Evolutionary conservation across 2,329 filamentous ascomycete genomes (phyloP).

Genomic region (Nigrospora osmanthi): DNA sequence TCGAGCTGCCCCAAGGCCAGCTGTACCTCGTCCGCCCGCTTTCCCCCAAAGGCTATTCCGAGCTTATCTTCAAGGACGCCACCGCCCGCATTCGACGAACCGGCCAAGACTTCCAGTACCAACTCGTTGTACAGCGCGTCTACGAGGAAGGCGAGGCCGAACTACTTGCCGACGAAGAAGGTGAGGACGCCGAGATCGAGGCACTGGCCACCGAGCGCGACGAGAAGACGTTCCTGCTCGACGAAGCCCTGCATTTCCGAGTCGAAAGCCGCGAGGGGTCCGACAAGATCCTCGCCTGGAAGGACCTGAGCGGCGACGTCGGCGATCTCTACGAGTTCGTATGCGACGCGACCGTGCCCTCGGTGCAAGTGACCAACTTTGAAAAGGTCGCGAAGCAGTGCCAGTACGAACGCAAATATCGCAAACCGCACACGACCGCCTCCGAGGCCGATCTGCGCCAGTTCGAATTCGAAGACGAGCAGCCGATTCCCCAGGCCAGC

Average conservation of each 20-base stretch:
- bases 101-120: constrained; percentile 92
- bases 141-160: constrained; percentile 98
- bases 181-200: constrained; percentile 70
- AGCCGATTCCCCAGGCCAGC: constrained; percentile 57
- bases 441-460: constrained; percentile 73
- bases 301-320: constrained; percentile 84
- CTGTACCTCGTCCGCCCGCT: constrained; percentile 93
- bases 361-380: constrained; percentile 70
- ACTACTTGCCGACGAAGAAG: constrained; percentile 80
- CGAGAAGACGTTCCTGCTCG: constrained; percentile 96
- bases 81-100: constrained; percentile 87
- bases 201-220: constrained; percentile 75
- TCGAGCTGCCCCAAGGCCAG: constrained; percentile 91
- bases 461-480: constrained; percentile 67
- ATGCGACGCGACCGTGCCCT: constrained; percentile 67
- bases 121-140: constrained; percentile 89
- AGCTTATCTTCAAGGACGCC: constrained; percentile 98
- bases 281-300: constrained; percentile 87
- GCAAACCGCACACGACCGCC: constrained; percentile 70
- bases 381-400: constrained; percentile 80
- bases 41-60: constrained; percentile 94
- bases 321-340: constrained; percentile 98
- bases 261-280: constrained; percentile 73
- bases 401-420: constrained; percentile 95
- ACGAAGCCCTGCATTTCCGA: constrained; percentile 82